Conservation (phyloP, 2,329 filamentous ascomycete species). For the Penicillium polonicum region DNA sequence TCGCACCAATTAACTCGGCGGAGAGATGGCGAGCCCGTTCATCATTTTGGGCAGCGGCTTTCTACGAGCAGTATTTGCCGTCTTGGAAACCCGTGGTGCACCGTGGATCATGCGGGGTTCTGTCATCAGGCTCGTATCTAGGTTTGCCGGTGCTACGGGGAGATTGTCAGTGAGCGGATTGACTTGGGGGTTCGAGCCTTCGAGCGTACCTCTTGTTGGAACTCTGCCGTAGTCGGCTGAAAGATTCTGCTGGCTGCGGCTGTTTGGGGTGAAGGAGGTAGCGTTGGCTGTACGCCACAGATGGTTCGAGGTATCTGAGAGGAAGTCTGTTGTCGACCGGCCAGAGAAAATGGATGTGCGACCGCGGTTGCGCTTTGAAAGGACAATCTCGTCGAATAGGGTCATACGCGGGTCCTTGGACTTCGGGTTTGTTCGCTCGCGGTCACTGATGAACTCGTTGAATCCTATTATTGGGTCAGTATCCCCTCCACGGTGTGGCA, state of each 20-base stretch:
- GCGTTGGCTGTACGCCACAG: constrained; percentile 63
- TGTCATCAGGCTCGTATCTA: constrained; percentile 85
- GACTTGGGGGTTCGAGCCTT: constrained; percentile 7
- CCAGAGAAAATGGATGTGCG: constrained; percentile 57
- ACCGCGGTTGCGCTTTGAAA: constrained; percentile 63
- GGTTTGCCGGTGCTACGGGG: constrained; percentile 68
- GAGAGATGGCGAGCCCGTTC: constrained; percentile 41
- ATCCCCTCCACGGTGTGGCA: background rate
- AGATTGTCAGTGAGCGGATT: constrained; percentile 41
- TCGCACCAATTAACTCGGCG: constrained; percentile 30
- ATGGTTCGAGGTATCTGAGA: constrained; percentile 63
- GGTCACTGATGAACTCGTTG: constrained; percentile 65
- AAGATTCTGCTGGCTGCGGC: constrained; percentile 45
- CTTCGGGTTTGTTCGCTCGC: constrained; percentile 53
- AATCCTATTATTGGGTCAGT: constrained; percentile 45
- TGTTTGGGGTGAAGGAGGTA: constrained; percentile 54
- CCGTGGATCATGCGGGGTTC: constrained; percentile 88
- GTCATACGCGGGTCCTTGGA: constrained; percentile 57
- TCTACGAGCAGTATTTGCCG: constrained; percentile 42
- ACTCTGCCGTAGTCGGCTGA: constrained; percentile 54
- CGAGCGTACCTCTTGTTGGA: constrained; percentile 49
- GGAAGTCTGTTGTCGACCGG: constrained; percentile 52
- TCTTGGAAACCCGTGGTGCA: constrained; percentile 62
- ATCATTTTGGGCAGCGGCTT: constrained; percentile 47
- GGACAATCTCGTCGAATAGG: constrained; percentile 64